These are phyloP conservation scores for Beauveria rudraprayagi DNA, from an alignment of 2,329 filamentous ascomycete species.

Conservation along the genomic window DNA sequence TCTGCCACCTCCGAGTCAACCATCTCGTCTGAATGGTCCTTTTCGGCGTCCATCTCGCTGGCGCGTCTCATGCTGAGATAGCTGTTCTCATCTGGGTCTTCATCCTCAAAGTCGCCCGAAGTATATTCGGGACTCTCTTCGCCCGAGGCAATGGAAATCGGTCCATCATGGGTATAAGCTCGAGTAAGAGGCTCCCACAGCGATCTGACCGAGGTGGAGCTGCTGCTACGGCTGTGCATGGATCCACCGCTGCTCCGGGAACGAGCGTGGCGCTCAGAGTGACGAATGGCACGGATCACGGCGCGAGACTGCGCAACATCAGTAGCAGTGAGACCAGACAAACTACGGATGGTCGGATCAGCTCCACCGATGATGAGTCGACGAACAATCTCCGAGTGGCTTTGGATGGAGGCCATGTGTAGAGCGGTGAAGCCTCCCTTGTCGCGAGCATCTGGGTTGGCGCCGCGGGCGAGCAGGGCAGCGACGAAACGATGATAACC, in stretches of 20 bases:
- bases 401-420: constrained; percentile 72
- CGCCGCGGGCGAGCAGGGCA: constrained; percentile 68
- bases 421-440: constrained; percentile 74
- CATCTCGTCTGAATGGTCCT: constrained; percentile 32
- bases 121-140: constrained; percentile 38
- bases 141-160: constrained; percentile 33
- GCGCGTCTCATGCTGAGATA: constrained; percentile 28
- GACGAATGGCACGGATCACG: constrained; percentile 55
- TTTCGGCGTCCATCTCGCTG: constrained; percentile 21
- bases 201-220: constrained; percentile 58
- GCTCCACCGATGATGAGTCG: constrained; percentile 66
- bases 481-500: constrained; percentile 70
- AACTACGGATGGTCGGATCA: constrained; percentile 60
- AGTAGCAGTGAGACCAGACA: constrained; percentile 61
- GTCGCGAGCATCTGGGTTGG: constrained; percentile 66
- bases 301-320: constrained; percentile 62
- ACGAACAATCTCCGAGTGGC: constrained; percentile 67
- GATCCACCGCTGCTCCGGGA: constrained; percentile 62
- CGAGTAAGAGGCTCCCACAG: constrained; percentile 51
- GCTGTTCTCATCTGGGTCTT: constrained; percentile 30
- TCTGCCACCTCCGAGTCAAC: constrained; percentile 25
- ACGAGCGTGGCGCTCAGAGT: constrained; percentile 52
- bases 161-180: constrained; percentile 25
- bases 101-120: constrained; percentile 35
- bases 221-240: constrained; percentile 54